These are phyloP conservation scores for Baudoinia panamericana DNA, from an alignment of 495 filamentous ascomycete genomes.

Conservation along the genomic window DNA sequence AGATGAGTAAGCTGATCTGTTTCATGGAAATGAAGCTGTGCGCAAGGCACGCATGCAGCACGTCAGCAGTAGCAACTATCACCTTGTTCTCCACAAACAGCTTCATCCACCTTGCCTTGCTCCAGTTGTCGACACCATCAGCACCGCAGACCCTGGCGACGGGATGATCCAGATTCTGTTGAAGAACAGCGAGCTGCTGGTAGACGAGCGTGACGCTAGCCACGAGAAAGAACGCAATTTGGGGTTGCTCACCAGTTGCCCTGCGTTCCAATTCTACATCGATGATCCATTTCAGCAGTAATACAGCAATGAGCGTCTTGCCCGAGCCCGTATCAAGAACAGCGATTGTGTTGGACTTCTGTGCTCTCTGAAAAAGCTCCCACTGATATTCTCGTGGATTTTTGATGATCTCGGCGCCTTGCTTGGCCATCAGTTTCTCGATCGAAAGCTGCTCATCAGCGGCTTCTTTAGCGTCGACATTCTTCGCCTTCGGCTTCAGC, in stretches of 20 bases:
- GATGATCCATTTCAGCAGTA: conserved; percentile 67
- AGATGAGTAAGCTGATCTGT: conserved; percentile 80
- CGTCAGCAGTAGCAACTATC: conserved; percentile 86
- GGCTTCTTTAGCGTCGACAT: conserved; percentile 3
- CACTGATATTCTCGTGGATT: conserved; percentile 82
- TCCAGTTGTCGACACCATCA: conserved; percentile 55
- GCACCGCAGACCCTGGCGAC: conserved; percentile 68
- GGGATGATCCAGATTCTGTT: conserved; percentile 69
- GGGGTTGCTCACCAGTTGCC: conserved; percentile 41
- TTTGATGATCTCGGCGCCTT: conserved; percentile 44
- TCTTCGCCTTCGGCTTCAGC: conserved; percentile 7
- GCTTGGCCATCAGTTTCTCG: conserved; percentile 29
- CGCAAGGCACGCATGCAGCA: conserved; percentile 64
- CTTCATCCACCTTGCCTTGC: conserved; percentile 53
- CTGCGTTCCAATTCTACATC: conserved; percentile 67
- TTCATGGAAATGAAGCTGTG: conserved; percentile 70
- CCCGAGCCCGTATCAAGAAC: conserved; percentile 97
- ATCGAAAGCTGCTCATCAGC: conserved; percentile 34
- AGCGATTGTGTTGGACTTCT: conserved; percentile 76
- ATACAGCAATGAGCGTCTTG: conserved; percentile 87
- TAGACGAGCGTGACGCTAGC: conserved; percentile 83
- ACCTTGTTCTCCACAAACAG: conserved; percentile 63
- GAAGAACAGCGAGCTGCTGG: conserved; percentile 75
- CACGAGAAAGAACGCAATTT: conserved; percentile 78
- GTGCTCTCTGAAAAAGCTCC: conserved; percentile 84